These are phyloP conservation scores for Opeltia flavorubescens DNA, from an alignment of 495 filamentous ascomycete genomes.

Conservation along the genomic window DNA sequence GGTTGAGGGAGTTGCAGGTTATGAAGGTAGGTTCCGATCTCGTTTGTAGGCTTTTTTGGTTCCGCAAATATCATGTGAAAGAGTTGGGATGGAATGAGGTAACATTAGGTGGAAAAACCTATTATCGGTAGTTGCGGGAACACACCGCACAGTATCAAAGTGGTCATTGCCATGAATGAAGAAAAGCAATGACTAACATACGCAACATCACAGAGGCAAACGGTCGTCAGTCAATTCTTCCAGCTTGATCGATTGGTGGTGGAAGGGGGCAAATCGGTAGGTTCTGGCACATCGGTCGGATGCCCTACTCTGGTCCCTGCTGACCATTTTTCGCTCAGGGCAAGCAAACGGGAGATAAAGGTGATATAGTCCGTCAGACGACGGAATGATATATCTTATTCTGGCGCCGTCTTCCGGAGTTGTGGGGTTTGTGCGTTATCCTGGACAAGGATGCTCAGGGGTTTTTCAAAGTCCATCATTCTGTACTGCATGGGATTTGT, in stretches of 20 bases:
- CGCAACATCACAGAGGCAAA: conserved; percentile 63
- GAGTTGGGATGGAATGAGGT: too few species aligned
- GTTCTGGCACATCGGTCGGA: conserved; percentile 5
- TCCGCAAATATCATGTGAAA: background rate
- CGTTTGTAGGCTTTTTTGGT: background rate
- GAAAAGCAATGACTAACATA: background rate
- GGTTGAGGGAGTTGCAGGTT: conserved; percentile 73
- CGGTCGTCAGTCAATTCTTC: conserved; percentile 86
- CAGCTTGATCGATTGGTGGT: conserved; percentile 85
- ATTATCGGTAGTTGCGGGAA: too few species aligned
- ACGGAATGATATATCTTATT: conserved; percentile 4
- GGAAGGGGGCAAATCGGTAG: conserved; percentile 60
- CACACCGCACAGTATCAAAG: background rate
- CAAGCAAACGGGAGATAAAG: conserved; percentile 56
- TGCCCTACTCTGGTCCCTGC: background rate
- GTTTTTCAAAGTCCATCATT: too few species aligned
- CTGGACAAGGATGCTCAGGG: too few species aligned
- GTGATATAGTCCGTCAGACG: conserved; percentile 58
- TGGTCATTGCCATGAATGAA: background rate
- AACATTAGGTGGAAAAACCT: too few species aligned
- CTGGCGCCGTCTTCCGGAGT: background rate
- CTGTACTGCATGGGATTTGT: too few species aligned
- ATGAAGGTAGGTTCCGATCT: conserved; percentile 59
- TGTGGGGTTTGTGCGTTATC: background rate
- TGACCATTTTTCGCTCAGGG: conserved; percentile 33